Evolutionary conservation across 352 stramenopile genomes (phyloP), one percentile per base, ranked within the genome.

Genomic region (Peronospora farinosa): DNA sequence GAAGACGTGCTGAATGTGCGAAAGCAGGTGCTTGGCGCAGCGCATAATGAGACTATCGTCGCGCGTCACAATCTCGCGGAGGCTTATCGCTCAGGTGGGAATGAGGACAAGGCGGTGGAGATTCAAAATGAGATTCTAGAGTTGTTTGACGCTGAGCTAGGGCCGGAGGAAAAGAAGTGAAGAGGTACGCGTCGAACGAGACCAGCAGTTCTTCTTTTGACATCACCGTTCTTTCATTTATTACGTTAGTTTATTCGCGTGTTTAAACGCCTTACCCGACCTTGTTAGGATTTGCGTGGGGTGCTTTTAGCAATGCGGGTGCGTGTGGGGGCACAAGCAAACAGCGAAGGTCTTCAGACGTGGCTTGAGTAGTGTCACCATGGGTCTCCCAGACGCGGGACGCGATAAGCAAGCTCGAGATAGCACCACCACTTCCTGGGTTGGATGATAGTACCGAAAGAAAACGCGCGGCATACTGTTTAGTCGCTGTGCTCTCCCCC

Each of bases 221-320:
- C 12, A 37, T 11, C 31, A 15, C 9, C 9, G 13, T 11, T n/a
- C 13, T 25, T 44, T 52, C 17, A 23, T 44, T 58, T 54, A 50
- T 64, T 54, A 60, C 25, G 30, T 65, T 63, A 35, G 42, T 52
- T 59, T 47, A 54, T 54, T 23, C 46, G 54, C 33, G 9, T 51
- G 37, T 42, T 47, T 16, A 46, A 54, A 47, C 44, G 11, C 16
- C 30, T 55, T 69, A 89, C 5, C 80, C 83, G 30, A 94, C 85
- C 58, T 88, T 87, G 39, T 94, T 84, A n/a, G 80, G 78, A 50
- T 94, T 94, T 5, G 80, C 77, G 25, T 91, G 79, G 27, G 87
- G 72, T 2, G 75, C 69, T 41, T 90, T 91, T 13, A 94, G 64
- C 62, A 94, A 54, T 40, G 76, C 72, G 8, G 83, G 83, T 0